Conservation (phyloP, 805 yeast species). For the Saturnispora galanensis region DNA sequence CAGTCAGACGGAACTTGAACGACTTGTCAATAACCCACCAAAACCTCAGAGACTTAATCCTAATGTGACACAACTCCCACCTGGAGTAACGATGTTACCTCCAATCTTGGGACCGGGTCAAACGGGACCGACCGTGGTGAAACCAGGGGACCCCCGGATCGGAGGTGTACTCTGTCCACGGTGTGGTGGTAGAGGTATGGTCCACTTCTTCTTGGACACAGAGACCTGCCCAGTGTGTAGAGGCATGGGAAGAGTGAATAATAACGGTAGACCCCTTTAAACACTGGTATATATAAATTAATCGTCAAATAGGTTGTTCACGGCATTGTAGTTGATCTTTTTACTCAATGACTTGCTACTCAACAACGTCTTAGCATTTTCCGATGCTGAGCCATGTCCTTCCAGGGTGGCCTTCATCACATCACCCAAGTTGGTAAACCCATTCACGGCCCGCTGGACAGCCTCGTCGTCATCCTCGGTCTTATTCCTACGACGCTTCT, state of each 20-base stretch:
- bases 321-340: slow-evolving; percentile 82
- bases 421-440: slow-evolving; percentile 19
- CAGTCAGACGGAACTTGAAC: slow-evolving; percentile 9
- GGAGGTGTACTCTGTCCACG: slow-evolving; percentile 70
- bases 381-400: slow-evolving; percentile 57
- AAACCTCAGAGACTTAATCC: slow-evolving; percentile 18
- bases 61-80: slow-evolving; percentile 20
- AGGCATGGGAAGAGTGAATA: slow-evolving; percentile 52
- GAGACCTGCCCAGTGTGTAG: slow-evolving; percentile 55
- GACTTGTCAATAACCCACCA: slow-evolving; percentile 10
- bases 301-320: slow-evolving; percentile 42
- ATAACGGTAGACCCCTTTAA: slow-evolving; percentile 12
- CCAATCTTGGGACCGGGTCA: slow-evolving; percentile 4
- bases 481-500: slow-evolving; percentile 35
- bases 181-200: slow-evolving; percentile 58
- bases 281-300: background rate
- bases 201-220: slow-evolving; percentile 46
- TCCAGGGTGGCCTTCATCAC: slow-evolving; percentile 33
- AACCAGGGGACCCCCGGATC: slow-evolving; percentile 68
- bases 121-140: slow-evolving; percentile 33
- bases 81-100: slow-evolving; percentile 14
- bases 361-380: slow-evolving; percentile 68
- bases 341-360: slow-evolving; percentile 69
- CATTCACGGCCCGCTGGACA: slow-evolving; percentile 22
- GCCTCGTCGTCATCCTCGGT: slow-evolving; percentile 17